Base-by-base conservation (phyloP, 2,329 filamentous ascomycete species). In the Elsinoe australis region DNA sequence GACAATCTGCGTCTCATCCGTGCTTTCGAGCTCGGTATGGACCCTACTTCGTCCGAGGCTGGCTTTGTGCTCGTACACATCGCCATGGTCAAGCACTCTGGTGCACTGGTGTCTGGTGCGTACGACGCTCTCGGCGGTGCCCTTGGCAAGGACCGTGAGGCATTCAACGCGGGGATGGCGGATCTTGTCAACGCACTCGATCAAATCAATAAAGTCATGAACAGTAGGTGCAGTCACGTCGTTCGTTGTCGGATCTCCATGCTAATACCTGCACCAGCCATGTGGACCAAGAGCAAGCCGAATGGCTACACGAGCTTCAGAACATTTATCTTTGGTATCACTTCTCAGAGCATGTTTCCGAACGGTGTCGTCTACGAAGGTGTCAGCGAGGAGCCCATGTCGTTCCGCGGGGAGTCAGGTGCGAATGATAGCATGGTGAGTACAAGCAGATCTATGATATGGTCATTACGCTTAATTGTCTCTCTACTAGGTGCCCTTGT, bases 241-340 rank as follows among this genome's bases (percentile, higher is more conserved):
- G 28, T 18, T 17, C 15, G 39, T 8, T 15, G 10, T 14, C 18
- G n/a, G 12, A 24, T 34, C 32, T 15, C 47, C 3, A 15, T 42
- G 32, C 32, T 51, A 26, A 34, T 18, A n/a, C 6, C 2, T 24
- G 3, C 2, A 3, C 12, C 33, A 48, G 45, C 73, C 35, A 96
- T 96, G 90, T 95, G 89, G 90, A 76, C 75, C 52, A 86, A 88
- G 65, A 92, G 85, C 49, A 85, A 85, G 58, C 89, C 89, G 2
- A 75, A 76, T 14, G 79, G 87, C 56, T 95, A 95, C 69, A 87
- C 85, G 51, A 83, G 79, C 56, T 95, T 95, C 78, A 84, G 89
- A 32, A 94, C 90, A 8, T 95, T 95, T 72, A 95, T 95, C 70
- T 95, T 95, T 61, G 90, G 90, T 58, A 95, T 95, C 67, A 94